Conservation (phyloP, 306 rosid genomes). For the Comarum palustre region DNA sequence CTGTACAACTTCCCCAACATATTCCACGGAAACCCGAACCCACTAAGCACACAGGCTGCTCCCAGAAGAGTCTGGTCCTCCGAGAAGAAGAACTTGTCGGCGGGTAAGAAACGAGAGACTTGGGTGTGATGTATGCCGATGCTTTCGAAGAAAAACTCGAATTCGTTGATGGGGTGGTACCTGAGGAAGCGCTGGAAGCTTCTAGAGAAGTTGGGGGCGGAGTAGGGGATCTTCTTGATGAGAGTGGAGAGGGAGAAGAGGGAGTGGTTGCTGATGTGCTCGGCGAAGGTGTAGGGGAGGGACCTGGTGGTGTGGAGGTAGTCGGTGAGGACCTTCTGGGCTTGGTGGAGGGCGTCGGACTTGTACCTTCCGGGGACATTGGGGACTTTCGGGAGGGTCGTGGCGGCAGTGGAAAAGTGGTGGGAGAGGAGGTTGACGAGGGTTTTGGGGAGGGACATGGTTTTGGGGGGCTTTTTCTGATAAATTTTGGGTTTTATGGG, state of each 20-base stretch:
- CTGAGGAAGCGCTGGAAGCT: slow-evolving; percentile 51
- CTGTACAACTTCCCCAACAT: slow-evolving; percentile 53
- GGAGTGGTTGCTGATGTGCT: slow-evolving; percentile 56
- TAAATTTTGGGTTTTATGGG: no score
- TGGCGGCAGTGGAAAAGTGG: slow-evolving; percentile 30
- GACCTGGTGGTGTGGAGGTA: slow-evolving; percentile 66
- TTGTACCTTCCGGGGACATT: slow-evolving; percentile 46
- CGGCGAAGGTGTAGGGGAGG: slow-evolving; percentile 61
- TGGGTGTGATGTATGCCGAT: slow-evolving; percentile 52
- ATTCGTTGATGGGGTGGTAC: slow-evolving; percentile 82
- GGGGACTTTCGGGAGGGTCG: slow-evolving; percentile 27
- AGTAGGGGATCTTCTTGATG: slow-evolving; percentile 38
- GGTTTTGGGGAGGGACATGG: slow-evolving; percentile 25
- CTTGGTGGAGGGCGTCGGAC: slow-evolving; percentile 37
- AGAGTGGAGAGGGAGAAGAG: slow-evolving; percentile 43
- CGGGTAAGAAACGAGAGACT: slow-evolving; percentile 39
- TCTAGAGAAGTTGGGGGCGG: slow-evolving; percentile 34
- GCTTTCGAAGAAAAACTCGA: slow-evolving; percentile 80
- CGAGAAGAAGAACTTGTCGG: slow-evolving; percentile 57
- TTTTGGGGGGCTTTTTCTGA: no score
- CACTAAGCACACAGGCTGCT: slow-evolving; percentile 56
- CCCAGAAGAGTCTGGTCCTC: slow-evolving; percentile 53
- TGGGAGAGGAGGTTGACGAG: slow-evolving; percentile 30
- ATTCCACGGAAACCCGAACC: slow-evolving; percentile 82
- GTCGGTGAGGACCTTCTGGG: slow-evolving; percentile 53